Base-by-base conservation (phyloP, 257 asterid genomes). In the Gardenia jasminoides region DNA sequence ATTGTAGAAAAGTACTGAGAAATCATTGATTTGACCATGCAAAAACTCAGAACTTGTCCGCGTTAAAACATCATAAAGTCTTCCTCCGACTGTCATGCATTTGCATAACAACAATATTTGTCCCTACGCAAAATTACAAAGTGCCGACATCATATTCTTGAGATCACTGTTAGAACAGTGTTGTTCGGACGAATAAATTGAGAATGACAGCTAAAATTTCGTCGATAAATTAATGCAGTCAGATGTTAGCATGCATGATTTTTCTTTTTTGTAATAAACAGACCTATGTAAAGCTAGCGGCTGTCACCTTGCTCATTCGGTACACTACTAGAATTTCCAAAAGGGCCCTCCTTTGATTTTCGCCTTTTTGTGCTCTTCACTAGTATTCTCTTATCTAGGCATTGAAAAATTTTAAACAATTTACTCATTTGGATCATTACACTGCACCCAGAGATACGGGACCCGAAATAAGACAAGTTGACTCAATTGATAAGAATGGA, bases 161-260 rank as follows among this genome's bases (percentile, higher is more conserved):
- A 16, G 71, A 66, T 66, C 71, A 66, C 26, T 66, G 46, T 31
- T 66, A 6, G 71, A 66, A 66, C 46, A 66, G 46, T 66, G 44
- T 66, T 16, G 44, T 66, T 66, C 24, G 46, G 12, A 66, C 71
- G 61, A 69, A 73, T 52, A 52, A 78, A 52, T 54, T 54, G 46
- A 69, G n/a, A 78, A 78, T 56, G 81, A 78, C 76, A 78, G 76
- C 81, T 19, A 69, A 78, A 69, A 46, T 41, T 74, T 69, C 70
- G 71, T 72, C 20, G 73, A 58, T 79, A 44, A 58, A 28, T 79
- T 15, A 79, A 79, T 72, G 82, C 78, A 79, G 56, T 72, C 78
- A 72, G 61, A 71, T 58, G 30, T 71, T n/a, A 30, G 44, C 77
- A 59, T 30, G 20, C 31, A 47, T 3, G 16, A 30, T 65, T 31